Evolutionary conservation across 257 asterid species (phyloP), one percentile per base, ranked within the genome.

Genomic region (Salvia miltiorrhiza): DNA sequence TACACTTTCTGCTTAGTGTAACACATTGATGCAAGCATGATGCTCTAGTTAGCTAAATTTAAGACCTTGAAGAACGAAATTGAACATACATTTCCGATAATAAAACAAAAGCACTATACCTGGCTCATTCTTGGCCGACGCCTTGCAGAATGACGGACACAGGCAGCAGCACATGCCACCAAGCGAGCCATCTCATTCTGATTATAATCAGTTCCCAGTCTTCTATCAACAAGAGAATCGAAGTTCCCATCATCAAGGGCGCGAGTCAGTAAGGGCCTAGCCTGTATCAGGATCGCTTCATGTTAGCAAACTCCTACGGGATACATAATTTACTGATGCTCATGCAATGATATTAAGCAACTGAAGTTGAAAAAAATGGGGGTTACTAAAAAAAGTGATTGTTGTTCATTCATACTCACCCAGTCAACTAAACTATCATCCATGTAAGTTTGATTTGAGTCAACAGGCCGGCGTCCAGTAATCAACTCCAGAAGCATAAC

Each of bases 381-480:
- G 26, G 32, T 30, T 47, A 12, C 4, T 30, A n/a, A 26, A 24
- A 45, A 17, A 5, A 48, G 16, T 23, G 21, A 24, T 5, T 24
- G 2, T 9, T 20, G n/a, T 45, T 26, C 49, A 8, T 7, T 47
- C 65, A 4, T 30, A 80, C 88, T 82, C 59, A 92, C 98, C 98
- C 97, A 90, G 74, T 92, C 97, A 2, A 92, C 97, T 82, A 92
- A 85, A 80, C 96, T 90, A 71, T 90, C 97, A 44, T 86, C 97
- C 81, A 80, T 80, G 87, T 39, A 84, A 41, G 95, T 58, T 30
- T 79, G 87, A 48, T 43, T 65, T 19, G 86, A 17, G 69, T 85
- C 90, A 70, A 92, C 85, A 13, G 98, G 97, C 14, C 92, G 84
- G 14, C 82, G 89, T 23, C 99, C 99, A n/a, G 99, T 94, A 50